Conservation (phyloP, 192 early-diverging fungal genomes). For the Coemansia sp. region DNA sequence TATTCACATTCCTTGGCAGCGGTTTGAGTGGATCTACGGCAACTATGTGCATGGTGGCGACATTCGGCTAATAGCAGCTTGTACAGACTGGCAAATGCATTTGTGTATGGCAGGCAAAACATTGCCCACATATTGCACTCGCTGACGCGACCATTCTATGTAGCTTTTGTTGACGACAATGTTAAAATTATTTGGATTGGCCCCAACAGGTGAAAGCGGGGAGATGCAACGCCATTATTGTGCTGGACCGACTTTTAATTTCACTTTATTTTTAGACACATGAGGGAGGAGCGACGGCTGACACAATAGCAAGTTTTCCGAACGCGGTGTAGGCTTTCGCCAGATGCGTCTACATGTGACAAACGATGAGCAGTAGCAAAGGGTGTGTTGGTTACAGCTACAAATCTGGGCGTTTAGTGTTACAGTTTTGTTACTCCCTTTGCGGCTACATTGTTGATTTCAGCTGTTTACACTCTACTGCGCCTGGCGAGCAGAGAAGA, state of each 20-base stretch:
- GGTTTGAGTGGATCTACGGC: neutral
- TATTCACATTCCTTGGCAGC: too few relatives aligned
- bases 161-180: neutral
- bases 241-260: neutral
- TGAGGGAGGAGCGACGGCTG: neutral
- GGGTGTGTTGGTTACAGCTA: neutral
- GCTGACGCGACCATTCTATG: neutral
- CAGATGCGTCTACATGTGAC: neutral
- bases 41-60: neutral
- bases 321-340: neutral
- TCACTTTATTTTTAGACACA: neutral
- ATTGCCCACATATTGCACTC: neutral
- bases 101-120: too few relatives aligned
- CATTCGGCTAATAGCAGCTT: neutral
- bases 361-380: conserved; percentile 3
- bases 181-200: neutral
- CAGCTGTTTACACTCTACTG: neutral
- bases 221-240: neutral
- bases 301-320: neutral
- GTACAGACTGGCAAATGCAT: neutral
- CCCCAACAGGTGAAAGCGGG: neutral
- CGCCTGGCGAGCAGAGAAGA: neutral
- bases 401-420: neutral
- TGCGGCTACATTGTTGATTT: neutral
- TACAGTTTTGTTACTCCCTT: neutral